phyloP scores from a whole-genome alignment of 1,284 basidiomycete species.

The Rhodotorula mucilaginosa region DNA sequence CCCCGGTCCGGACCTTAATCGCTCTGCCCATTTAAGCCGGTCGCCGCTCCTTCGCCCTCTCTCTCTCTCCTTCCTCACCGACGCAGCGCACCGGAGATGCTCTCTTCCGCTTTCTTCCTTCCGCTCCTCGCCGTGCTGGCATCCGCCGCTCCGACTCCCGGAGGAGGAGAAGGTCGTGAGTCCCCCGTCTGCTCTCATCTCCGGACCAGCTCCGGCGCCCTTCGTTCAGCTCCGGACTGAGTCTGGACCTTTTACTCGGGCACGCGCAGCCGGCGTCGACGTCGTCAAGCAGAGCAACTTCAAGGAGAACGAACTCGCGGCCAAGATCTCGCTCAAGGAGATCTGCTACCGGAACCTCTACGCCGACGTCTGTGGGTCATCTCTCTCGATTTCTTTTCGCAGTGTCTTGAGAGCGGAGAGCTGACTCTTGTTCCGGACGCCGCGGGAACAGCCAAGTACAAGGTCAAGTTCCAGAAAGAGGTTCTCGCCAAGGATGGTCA shows the following conservation, averaged over 20 bases:
- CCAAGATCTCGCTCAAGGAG: conserved; percentile 8
- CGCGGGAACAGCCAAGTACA: not conserved
- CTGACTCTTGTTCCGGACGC: not conserved
- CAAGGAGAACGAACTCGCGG: not conserved
- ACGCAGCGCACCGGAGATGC: not conserved
- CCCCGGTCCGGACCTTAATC: no score
- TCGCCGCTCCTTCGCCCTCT: no score
- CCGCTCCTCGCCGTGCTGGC: not conserved
- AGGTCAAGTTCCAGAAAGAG: conserved; percentile 10
- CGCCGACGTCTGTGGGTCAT: conserved; percentile 5
- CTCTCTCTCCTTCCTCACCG: no score
- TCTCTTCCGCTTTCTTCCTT: not conserved
- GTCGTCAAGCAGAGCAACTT: not conserved
- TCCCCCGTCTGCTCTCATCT: no score
- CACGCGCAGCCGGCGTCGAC: not conserved
- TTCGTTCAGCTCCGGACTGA: not conserved
- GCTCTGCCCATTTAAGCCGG: no score
- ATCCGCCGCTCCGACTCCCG: not conserved
- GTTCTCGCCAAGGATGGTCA: conserved; percentile 3
- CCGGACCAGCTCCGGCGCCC: not conserved
- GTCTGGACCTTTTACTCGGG: not conserved
- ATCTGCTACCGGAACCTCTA: conserved; percentile 20
- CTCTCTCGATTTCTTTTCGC: no score
- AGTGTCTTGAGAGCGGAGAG: no score
- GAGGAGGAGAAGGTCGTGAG: not conserved